phyloP scores from a whole-genome alignment of 116 monocot genomes.

The Iris pallida region DNA sequence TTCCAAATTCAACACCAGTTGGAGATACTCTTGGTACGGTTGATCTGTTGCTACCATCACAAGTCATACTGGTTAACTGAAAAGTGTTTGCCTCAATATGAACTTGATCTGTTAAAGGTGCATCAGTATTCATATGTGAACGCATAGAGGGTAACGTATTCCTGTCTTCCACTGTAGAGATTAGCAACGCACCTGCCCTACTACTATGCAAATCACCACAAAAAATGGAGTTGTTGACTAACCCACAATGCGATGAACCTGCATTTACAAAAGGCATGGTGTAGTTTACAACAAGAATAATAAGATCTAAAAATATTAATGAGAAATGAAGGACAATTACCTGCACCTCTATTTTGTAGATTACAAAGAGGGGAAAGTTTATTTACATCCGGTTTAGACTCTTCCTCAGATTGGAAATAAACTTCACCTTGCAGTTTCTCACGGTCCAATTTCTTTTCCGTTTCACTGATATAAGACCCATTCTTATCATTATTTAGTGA shows the following conservation, averaged over 20 bases:
- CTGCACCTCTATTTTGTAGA: slow-evolving; percentile 9
- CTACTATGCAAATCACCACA: background rate
- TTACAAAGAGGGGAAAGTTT: slow-evolving; percentile 8
- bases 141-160: background rate
- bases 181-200: background rate
- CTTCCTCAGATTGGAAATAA: slow-evolving; percentile 1
- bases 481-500: background rate
- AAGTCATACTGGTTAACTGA: background rate
- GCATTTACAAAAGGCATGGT: background rate
- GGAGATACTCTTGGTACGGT: slow-evolving; percentile 6
- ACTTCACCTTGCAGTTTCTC: slow-evolving; percentile 3
- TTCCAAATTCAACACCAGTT: background rate
- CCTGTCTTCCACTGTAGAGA: slow-evolving; percentile 8
- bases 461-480: slow-evolving; percentile 6
- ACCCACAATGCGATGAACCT: slow-evolving; percentile 12
- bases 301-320: background rate
- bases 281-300: background rate
- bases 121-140: background rate
- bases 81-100: slow-evolving; percentile 3
- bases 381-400: slow-evolving; percentile 1
- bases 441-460: slow-evolving; percentile 3
- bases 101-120: background rate
- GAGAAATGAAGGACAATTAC: slow-evolving; percentile 1
- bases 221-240: background rate
- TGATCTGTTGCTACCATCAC: slow-evolving; percentile 10